Base-by-base conservation (phyloP, 768 basidiomycete genomes). In the Leucogyrophana mollusca region DNA sequence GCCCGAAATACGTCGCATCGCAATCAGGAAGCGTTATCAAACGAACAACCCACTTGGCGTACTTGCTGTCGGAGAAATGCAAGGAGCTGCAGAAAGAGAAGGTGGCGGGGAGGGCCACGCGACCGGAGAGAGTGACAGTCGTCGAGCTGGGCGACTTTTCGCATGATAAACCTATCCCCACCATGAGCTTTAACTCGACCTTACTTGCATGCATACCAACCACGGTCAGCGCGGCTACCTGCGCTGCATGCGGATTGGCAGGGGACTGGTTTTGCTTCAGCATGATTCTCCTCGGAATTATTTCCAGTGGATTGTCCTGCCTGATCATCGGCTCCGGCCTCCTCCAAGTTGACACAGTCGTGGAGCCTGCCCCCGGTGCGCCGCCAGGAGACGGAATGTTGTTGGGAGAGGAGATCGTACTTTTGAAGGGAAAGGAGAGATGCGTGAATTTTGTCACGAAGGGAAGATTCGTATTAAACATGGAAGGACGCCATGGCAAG, bases 351-450 rank as follows among this genome's bases (percentile, higher is more conserved):
- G 32, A 48, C 4, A 50, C 39, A 10, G 54, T 56, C 36, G 38
- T 22, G 34, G 36, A 21, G 9, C 59, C 67, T 3, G 58, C 67
- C 3, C 34, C 39, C 1, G 56, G 57, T 7, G 57, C 54, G 0
- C 67, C 66, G 0, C 56, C 50, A 10, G 68, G 64, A 22, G 64
- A 70, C 25, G 67, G 69, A 14, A 51, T 67, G 40, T 46, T 67
- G n/a, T 20, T 56, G 20, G 55, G 48, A 5, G 53, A 53, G 4
- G 60, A 56, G 3, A 47, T 70, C 4, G 48, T 69, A 17, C 49
- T 69, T 11, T 23, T 70, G 43, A 59, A 54, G 41, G 69, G 69
- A 22, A 42, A 43, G 36, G 69, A 70, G 35, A 56, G 45, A 20
- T 59, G 57, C 9, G 50, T 69, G 32, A 66, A 63, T 30, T 51